Percentiles rank a stretch among this genome's conserved stretches.
Conservation (phyloP, 192 early-diverging fungal species). For the Piromyces finnis region DNA sequence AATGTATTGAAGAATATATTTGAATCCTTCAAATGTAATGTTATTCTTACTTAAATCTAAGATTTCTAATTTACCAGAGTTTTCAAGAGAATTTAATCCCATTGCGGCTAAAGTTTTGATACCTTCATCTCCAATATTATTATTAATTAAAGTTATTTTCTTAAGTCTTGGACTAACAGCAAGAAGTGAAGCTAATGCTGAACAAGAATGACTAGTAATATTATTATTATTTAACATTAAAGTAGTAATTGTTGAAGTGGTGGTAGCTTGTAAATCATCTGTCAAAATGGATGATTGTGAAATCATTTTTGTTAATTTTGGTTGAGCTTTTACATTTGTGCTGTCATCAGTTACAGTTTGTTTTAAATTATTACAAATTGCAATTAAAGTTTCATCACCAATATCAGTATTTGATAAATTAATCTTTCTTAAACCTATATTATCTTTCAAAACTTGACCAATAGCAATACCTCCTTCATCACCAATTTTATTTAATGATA, state of each 20-base stretch:
- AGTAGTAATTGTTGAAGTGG: not conserved
- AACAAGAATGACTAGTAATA: not conserved
- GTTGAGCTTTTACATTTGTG: not conserved
- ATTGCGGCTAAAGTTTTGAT: not conserved
- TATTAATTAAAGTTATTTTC: not conserved
- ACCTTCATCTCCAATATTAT: not conserved
- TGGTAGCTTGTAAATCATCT: not conserved
- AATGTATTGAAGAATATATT: not conserved
- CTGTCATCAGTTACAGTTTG: not conserved
- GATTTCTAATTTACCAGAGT: not conserved
- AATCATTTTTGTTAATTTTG: not conserved
- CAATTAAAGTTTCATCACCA: not conserved
- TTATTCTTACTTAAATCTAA: not conserved
- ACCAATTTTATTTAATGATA: not conserved
- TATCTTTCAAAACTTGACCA: not conserved
- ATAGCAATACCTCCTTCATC: not conserved
- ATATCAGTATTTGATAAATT: not conserved
- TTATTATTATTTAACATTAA: not conserved
- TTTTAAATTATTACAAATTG: not conserved
- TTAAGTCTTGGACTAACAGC: not conserved
- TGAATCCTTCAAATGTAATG: not conserved
- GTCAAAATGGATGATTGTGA: not conserved
- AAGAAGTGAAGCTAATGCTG: not conserved
- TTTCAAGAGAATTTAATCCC: not conserved
- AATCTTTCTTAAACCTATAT: not conserved